Evolutionary conservation across 345 rosid species (phyloP), one percentile per base, ranked within the genome.

Genomic region (Aegle marmelos): DNA sequence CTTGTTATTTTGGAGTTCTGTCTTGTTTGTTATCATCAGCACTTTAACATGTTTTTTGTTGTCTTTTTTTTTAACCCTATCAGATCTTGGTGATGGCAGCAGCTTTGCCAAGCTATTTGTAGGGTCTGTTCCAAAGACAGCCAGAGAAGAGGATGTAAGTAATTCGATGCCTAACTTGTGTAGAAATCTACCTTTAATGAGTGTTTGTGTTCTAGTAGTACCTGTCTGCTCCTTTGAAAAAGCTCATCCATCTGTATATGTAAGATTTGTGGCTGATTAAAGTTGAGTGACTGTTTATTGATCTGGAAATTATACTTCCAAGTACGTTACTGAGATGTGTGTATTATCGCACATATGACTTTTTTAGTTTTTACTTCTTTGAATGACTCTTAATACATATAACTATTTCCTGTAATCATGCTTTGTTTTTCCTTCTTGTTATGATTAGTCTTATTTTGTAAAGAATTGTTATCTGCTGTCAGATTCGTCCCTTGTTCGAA

Each of bases 81-180:
- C 87, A 92, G 94, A 92, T 80, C 83, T 83, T 70, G 80, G 48
- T 48, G 89, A 79, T 69, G 84, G 87, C 62, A 86, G 87, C 64
- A 85, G 82, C 77, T 78, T 89, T 77, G 97, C 98, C 73, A 96
- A 96, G 86, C 98, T 94, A 77, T 96, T 96, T 89, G 95, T 96
- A 80, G 99, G 99, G 67, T 96, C 99, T 7, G 98, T 96, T 82
- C 99, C 99, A 31, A 89, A 93, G 87, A 89, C 95, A 71, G 90
- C 91, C 37, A 74, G 78, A 31, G 99, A 96, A 80, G 89, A 90
- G 73, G 98, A 96, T 82, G 99, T 96, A 85, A 92, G 95, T 87
- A 67, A 25, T 69, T 61, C 73, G 59, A 67, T 45, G 68, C 77
- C 21, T 58, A 59, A 24, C 28, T 33, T 31, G 45, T 50, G 63